Evolutionary conservation across 208 protist species (phyloP).

Genomic region (Lotmaria passim): DNA sequence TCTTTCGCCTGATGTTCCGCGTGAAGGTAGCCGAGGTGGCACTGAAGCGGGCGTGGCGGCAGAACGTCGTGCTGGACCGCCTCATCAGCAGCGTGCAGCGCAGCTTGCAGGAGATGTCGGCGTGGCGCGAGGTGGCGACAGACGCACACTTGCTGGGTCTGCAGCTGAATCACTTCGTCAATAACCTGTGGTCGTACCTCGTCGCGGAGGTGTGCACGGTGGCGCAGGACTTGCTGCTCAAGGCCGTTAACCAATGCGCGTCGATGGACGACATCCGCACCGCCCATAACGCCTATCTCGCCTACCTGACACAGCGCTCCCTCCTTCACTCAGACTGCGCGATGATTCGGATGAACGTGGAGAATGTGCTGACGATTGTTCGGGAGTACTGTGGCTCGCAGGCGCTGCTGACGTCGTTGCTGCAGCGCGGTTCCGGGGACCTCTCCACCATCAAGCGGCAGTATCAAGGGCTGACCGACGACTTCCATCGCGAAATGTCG

Average conservation of each 20-base stretch:
- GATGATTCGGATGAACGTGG: conserved; percentile 74
- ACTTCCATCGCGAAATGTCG: conserved; percentile 67
- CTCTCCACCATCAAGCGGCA: conserved; percentile 58
- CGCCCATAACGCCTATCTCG: conserved; percentile 62
- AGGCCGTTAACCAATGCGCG: conserved; percentile 47
- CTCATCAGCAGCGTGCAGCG: conserved; percentile 55
- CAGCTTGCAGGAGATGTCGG: conserved; percentile 29
- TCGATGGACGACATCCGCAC: conserved; percentile 70
- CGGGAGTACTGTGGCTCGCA: conserved; percentile 66
- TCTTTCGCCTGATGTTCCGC: conserved; percentile 76
- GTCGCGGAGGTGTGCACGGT: conserved; percentile 68
- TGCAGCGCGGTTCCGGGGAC: conserved; percentile 67
- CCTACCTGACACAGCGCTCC: conserved; percentile 66
- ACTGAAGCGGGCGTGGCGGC: conserved; percentile 67
- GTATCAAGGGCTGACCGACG: conserved; percentile 60
- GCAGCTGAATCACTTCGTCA: conserved; percentile 77
- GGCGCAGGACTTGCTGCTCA: conserved; percentile 57
- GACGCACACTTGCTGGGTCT: conserved; percentile 71
- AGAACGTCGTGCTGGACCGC: conserved; percentile 64
- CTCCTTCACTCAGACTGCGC: conserved; percentile 67
- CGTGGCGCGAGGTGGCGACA: conserved; percentile 61
- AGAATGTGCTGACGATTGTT: conserved; percentile 63
- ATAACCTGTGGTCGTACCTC: conserved; percentile 79
- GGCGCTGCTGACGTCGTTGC: conserved; percentile 59
- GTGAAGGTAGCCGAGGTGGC: conserved; percentile 71